Evolutionary conservation across 2,329 filamentous ascomycete genomes (phyloP), one percentile per base, ranked within the genome.

Genomic region (Pseudocercospora fuligena): DNA sequence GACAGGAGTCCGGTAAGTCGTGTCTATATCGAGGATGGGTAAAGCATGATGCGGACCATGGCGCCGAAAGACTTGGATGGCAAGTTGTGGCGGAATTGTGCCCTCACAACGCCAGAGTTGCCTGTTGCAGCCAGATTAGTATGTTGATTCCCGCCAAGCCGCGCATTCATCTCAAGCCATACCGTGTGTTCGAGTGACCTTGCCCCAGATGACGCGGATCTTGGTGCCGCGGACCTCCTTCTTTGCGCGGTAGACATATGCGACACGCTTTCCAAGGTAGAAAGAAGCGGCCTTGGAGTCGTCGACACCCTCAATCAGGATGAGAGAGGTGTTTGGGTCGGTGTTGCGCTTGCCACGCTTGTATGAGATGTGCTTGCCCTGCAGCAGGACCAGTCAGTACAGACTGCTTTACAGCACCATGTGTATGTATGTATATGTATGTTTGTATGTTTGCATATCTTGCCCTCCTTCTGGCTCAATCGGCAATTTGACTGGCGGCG

Each of bases 291-390:
- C 92, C 79, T 92, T 87, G 80, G 91, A 89, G 87, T 92, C 89
- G 79, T 97, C 93, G 79, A 98, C 95, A 83, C 94, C 94, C 89
- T 99, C 94, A 80, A 99, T 97, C 90, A 97, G 95, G 86, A 99
- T 91, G 85, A 98, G 88, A 82, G 92, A 88, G 72, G 78, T 78
- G 74, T 90, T 90, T 78, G 94, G 91, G 88, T 92, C 93, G 82
- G 90, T 93, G 85, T 88, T 91, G 86, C 92, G 92, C 88, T 96
- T 94, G 83, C 91, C 91, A 85, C 94, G 92, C 89, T 97, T 91
- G 89, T 97, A 97, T 86, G 91, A 94, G 86, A 98, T 87, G 90
- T 98, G 94, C 86, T 93, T 94, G 88, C 93, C 94, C 93, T 58
- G 56, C n/a, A 58, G 19, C n/a, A 58, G 56, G 56, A 58, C 56